Evolutionary conservation across 768 basidiomycete genomes (phyloP).

Genomic region (Mycena leptocephala): DNA sequence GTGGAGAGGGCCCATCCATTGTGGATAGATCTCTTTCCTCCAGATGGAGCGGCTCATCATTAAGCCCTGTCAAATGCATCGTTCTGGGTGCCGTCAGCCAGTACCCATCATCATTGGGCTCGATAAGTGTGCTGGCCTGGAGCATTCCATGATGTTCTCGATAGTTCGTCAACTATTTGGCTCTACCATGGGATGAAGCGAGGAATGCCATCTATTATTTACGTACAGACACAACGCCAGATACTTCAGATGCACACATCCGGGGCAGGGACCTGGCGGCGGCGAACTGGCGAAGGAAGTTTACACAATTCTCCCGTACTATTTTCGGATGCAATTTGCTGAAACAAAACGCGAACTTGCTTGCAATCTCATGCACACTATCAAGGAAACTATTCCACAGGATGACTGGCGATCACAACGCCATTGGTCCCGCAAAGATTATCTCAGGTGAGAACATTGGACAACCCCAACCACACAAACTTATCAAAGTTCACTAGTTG

Average conservation of each 20-base stretch:
- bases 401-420: background rate
- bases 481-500: constrained; percentile 5
- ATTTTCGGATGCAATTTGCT: background rate
- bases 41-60: too few relatives aligned
- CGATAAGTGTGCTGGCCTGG: too few relatives aligned
- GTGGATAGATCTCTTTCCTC: too few relatives aligned
- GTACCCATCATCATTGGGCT: too few relatives aligned
- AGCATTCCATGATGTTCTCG: background rate
- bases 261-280: background rate
- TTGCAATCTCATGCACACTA: background rate
- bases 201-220: background rate
- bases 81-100: too few relatives aligned
- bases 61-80: too few relatives aligned
- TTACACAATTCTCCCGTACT: constrained; percentile 2
- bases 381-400: background rate
- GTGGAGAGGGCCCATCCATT: too few relatives aligned
- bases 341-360: constrained; percentile 1
- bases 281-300: constrained; percentile 6
- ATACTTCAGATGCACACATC: background rate
- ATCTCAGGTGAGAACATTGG: constrained; percentile 8
- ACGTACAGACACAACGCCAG: background rate
- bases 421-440: background rate
- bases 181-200: constrained; percentile 3
- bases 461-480: constrained; percentile 1
- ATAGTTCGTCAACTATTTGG: background rate